Evolutionary conservation across 164 flowering plant species (phyloP).

Genomic region (Aristolochia fimbriata): DNA sequence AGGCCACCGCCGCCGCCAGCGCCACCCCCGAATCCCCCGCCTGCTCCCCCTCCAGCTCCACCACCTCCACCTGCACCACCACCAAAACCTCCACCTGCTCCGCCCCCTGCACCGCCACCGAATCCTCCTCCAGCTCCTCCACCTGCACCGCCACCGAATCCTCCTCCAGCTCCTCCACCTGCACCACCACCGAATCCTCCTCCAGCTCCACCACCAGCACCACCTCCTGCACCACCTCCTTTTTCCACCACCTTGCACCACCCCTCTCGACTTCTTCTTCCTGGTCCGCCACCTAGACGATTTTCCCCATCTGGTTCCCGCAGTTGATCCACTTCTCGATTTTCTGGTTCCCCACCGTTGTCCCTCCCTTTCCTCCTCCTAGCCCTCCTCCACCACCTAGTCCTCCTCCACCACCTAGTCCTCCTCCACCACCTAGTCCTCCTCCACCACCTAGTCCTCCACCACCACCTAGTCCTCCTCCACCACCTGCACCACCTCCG

Average conservation of each 20-base stretch:
- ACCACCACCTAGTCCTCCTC: neutral
- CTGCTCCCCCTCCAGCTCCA: neutral
- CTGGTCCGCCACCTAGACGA: neutral
- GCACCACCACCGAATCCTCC: neutral
- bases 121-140: neutral
- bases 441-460: neutral
- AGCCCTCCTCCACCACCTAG: neutral
- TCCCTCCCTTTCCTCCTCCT: neutral
- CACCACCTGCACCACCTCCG: neutral
- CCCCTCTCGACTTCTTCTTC: too few relatives aligned
- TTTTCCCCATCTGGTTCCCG: too few relatives aligned
- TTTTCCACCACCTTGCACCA: neutral
- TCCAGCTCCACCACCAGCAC: too few relatives aligned
- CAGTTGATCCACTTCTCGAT: too few relatives aligned
- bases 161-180: neutral
- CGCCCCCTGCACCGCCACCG: neutral
- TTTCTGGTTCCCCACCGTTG: neutral
- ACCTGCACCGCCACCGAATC: neutral
- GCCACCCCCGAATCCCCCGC: neutral
- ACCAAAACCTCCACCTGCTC: neutral
- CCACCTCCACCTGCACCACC: too few relatives aligned
- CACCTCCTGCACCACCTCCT: neutral
- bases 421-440: neutral
- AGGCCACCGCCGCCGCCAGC: too few relatives aligned
- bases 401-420: neutral